These are phyloP conservation scores for Arthrinium puccinioides DNA, from an alignment of 2,329 filamentous ascomycete species.

Conservation along the genomic window DNA sequence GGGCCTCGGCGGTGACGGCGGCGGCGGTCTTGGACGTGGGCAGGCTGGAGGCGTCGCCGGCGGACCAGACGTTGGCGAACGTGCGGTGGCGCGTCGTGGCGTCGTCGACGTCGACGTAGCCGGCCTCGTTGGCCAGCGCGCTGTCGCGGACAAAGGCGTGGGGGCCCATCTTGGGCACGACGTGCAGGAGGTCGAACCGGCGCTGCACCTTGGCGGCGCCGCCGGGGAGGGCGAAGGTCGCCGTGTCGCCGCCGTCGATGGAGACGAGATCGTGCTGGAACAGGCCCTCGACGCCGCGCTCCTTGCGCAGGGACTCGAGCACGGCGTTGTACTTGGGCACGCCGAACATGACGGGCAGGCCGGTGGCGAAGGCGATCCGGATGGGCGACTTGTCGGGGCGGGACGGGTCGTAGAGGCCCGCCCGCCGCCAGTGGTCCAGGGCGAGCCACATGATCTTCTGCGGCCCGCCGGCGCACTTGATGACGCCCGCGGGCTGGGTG, in stretches of 20 bases:
- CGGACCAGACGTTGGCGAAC: conserved; percentile 31
- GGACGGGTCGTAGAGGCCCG: conserved; percentile 18
- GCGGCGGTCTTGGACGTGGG: conserved; percentile 37
- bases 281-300: conserved; percentile 27
- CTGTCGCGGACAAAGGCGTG: conserved; percentile 43
- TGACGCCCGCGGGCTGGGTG: conserved; percentile 28
- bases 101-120: conserved; percentile 26
- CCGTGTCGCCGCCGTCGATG: conserved; percentile 25
- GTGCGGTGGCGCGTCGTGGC: conserved; percentile 25
- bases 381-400: conserved; percentile 12
- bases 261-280: conserved; percentile 31
- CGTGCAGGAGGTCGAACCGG: conserved; percentile 28
- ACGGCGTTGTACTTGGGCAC: conserved; percentile 29
- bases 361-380: conserved; percentile 26
- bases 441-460: conserved; percentile 34
- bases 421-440: conserved; percentile 27
- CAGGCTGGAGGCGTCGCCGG: conserved; percentile 30
- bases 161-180: conserved; percentile 37
- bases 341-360: conserved; percentile 27
- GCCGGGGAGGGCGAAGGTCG: conserved; percentile 23
- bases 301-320: conserved; percentile 24
- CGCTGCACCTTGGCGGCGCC: conserved; percentile 21
- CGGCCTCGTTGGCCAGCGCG: conserved; percentile 23
- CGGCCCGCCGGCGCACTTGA: conserved; percentile 31
- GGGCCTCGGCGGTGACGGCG: conserved; percentile 34